phyloP scores from a whole-genome alignment of 139 green algal genomes.

The Picochlorum sp. region DNA sequence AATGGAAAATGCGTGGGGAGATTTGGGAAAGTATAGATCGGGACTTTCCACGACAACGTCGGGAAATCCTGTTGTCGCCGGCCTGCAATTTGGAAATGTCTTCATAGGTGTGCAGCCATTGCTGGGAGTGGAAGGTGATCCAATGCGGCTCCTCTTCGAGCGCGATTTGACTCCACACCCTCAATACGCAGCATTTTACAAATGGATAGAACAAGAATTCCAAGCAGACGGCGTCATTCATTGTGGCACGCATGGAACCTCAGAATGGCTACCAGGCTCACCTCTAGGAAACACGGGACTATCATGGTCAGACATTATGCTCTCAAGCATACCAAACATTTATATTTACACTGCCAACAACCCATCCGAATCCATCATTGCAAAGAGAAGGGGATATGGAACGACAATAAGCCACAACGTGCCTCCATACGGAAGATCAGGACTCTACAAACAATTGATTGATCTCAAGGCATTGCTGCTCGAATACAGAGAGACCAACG shows the following conservation, averaged over 20 bases:
- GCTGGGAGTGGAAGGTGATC: conserved; percentile 93
- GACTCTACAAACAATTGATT: conserved; percentile 95
- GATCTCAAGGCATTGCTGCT: conserved; percentile 65
- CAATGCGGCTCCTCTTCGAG: conserved; percentile 97
- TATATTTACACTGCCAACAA: conserved; percentile 94
- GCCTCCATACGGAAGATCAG: conserved; percentile 83
- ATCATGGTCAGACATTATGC: conserved; percentile 68
- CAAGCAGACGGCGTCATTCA: conserved; percentile 85
- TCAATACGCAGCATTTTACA: conserved; percentile 93
- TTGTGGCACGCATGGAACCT: conserved; percentile 97
- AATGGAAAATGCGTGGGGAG: conserved; percentile 87
- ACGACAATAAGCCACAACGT: conserved; percentile 95
- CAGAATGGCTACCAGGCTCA: conserved; percentile 92
- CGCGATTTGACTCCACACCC: conserved; percentile 96
- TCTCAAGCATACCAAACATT: conserved; percentile 84
- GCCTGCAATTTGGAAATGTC: conserved; percentile 84
- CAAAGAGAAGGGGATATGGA: conserved; percentile 91
- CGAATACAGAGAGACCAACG: conserved; percentile 68
- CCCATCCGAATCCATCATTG: conserved; percentile 86
- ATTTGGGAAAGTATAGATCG: conserved; percentile 59
- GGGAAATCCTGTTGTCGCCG: conserved; percentile 43
- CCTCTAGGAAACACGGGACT: conserved; percentile 79
- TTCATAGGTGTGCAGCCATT: conserved; percentile 89
- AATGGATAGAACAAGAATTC: conserved; percentile 68
- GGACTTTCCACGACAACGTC: conserved; percentile 40